Base-by-base conservation (phyloP, 164 flowering plant genomes). In the Macadamia integrifolia region DNA sequence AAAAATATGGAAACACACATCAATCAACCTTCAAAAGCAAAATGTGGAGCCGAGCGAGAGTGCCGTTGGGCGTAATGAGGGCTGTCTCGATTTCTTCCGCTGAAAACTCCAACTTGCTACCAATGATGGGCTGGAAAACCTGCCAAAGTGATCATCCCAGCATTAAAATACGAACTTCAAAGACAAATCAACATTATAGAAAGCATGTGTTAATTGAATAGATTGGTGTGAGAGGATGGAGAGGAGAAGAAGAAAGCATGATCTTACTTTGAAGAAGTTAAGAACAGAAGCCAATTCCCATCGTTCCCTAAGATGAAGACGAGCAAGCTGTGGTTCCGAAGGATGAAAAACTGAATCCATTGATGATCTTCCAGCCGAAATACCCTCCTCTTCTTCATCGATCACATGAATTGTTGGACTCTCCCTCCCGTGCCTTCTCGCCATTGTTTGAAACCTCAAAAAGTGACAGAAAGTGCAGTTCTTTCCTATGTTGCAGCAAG, bases 211-310 rank as follows among this genome's bases (percentile, higher is more conserved):
- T 23, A 23, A 23, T 23, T 23, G 23, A 23, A 23, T 23, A 23
- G 23, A 23, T 23, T 23, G 23, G 23, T 23, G 23, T 23, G 23
- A 23, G 23, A 23, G 23, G 23, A 23, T 23, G 23, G 23, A 23
- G 23, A 23, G 23, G 23, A 23, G 23, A 23, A 23, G 46, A 30
- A 64, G 9, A 66, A 32, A 65, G 2, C 12, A 17, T 17, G 40
- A 65, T 50, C 64, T 71, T 80, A 90, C 98, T 18, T 57, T 78
- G 52, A 91, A 70, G 77, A 93, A 93, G 69, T 93, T 85, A 69
- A 93, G 85, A 62, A 90, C 95, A 6, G 92, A 90, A 5, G 98
- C 97, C 23, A 93, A 79, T 65, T 93, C 98, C 95, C 98, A 90
- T 30, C 88, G 84, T 69, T 69, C 73, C 9, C 97, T 88, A 52